These are phyloP conservation scores for Penicillium sp. DNA, from an alignment of 2,329 filamentous ascomycete genomes.

Conservation along the genomic window DNA sequence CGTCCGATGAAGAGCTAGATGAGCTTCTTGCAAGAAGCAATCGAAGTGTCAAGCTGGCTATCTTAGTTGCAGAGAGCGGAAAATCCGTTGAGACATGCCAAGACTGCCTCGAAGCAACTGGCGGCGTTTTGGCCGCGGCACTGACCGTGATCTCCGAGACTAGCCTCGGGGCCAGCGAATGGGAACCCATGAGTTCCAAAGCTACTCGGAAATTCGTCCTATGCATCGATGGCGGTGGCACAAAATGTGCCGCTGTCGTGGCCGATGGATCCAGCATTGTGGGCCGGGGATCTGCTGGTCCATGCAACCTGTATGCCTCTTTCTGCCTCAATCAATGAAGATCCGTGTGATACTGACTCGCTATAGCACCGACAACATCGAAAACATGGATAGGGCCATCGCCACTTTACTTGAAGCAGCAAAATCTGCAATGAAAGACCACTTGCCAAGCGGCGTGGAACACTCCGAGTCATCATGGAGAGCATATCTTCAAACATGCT, in stretches of 20 bases:
- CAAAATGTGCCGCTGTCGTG: conserved; percentile 42
- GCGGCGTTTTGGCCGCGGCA: conserved; percentile 26
- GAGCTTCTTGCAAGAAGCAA: conserved; percentile 27
- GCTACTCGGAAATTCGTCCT: conserved; percentile 23
- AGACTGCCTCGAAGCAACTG: conserved; percentile 20
- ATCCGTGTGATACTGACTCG: not conserved
- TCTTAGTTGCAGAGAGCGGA: conserved; percentile 29
- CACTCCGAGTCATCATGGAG: conserved; percentile 4
- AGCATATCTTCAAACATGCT: conserved; percentile 11
- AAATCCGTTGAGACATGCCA: conserved; percentile 25
- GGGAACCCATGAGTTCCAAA: not conserved
- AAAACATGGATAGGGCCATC: conserved; percentile 25
- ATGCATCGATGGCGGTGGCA: conserved; percentile 45
- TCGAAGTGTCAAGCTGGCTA: conserved; percentile 35
- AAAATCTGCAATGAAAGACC: conserved; percentile 14
- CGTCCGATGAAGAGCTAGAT: conserved; percentile 29
- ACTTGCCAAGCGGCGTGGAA: not conserved
- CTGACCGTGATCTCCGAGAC: conserved; percentile 14
- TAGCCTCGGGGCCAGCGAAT: conserved; percentile 1
- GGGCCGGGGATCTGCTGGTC: conserved; percentile 33
- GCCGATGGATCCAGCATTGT: conserved; percentile 24
- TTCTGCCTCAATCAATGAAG: too few relatives aligned
- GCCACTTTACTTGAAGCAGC: conserved; percentile 24
- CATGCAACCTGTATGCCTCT: conserved; percentile 41
- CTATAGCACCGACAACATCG: conserved; percentile 19